A percentile compares a stretch with the other conserved stretches of the same genome.
These are phyloP conservation scores for Nakazawaea anatomiae DNA, from an alignment of 805 yeast species.

Conservation along the genomic window DNA sequence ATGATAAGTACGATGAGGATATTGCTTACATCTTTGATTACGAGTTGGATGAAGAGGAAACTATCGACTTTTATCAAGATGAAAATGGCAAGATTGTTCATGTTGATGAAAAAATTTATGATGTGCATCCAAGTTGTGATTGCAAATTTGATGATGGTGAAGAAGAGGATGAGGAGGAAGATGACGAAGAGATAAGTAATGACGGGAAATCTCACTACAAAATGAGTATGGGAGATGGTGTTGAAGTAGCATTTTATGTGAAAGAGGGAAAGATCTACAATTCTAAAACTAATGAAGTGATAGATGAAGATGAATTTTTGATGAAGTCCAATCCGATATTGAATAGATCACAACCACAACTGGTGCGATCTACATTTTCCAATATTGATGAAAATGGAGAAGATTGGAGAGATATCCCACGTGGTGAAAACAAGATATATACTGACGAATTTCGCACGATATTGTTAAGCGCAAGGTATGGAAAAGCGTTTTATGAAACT, in stretches of 20 bases:
- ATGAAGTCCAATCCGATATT: constrained; percentile 3
- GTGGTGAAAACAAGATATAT: constrained; percentile 46
- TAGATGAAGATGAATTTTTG: constrained; percentile 10
- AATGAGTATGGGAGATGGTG: background rate
- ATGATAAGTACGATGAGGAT: constrained; percentile 68
- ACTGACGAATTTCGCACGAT: constrained; percentile 16
- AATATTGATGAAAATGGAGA: constrained; percentile 32
- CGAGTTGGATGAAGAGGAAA: constrained; percentile 36
- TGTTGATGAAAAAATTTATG: constrained; percentile 20
- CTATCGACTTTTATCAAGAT: constrained; percentile 15
- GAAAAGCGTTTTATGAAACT: constrained; percentile 18
- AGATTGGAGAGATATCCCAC: constrained; percentile 70
- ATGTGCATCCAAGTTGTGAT: constrained; percentile 30
- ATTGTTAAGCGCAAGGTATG: no score
- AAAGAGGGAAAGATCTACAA: constrained; percentile 3
- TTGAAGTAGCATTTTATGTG: constrained; percentile 2
- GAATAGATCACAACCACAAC: background rate
- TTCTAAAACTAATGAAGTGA: constrained; percentile 1
- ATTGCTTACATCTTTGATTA: constrained; percentile 53
- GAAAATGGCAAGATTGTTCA: constrained; percentile 21
- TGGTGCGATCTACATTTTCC: background rate
- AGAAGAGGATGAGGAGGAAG: constrained; percentile 12
- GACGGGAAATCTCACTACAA: background rate
- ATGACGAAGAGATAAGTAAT: constrained; percentile 11
- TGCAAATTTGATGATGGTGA: constrained; percentile 31